These are phyloP conservation scores for Glycine tomentella DNA, from an alignment of 306 rosid species.

Conservation along the genomic window DNA sequence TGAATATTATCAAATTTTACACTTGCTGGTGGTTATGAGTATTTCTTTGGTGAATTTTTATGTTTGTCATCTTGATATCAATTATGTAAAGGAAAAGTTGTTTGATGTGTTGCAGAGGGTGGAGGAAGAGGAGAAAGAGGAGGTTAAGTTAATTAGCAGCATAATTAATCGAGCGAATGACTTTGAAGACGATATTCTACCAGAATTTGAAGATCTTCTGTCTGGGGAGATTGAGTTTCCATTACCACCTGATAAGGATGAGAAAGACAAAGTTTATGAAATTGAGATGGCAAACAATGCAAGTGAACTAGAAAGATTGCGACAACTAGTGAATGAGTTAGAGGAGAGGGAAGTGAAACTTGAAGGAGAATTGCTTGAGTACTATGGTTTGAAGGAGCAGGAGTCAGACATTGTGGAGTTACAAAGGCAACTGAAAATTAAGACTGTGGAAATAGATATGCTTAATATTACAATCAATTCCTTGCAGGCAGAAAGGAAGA, in stretches of 20 bases:
- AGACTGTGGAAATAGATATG: slow-evolving; percentile 76
- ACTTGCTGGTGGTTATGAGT: slow-evolving; percentile 8
- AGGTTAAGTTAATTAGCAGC: slow-evolving; percentile 81
- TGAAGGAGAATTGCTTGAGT: slow-evolving; percentile 90
- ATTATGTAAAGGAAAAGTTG: slow-evolving; percentile 32
- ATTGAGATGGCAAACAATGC: slow-evolving; percentile 85
- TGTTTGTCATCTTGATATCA: not conserved
- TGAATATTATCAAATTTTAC: slow-evolving; percentile 19
- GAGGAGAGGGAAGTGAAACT: slow-evolving; percentile 96
- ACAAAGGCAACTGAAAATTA: slow-evolving; percentile 81
- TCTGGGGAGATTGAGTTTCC: slow-evolving; percentile 90
- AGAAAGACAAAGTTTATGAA: slow-evolving; percentile 70
- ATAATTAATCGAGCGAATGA: slow-evolving; percentile 71
- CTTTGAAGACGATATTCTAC: slow-evolving; percentile 71
- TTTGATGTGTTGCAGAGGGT: slow-evolving; percentile 61
- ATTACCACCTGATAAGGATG: slow-evolving; percentile 53
- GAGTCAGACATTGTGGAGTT: slow-evolving; percentile 74
- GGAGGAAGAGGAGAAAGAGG: slow-evolving; percentile 81
- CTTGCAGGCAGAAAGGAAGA: slow-evolving; percentile 86
- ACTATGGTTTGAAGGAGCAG: slow-evolving; percentile 84
- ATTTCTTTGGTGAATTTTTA: slow-evolving; percentile 5
- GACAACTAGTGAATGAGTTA: slow-evolving; percentile 73
- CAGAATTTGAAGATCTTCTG: slow-evolving; percentile 79
- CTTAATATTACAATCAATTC: slow-evolving; percentile 83
- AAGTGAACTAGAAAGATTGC: slow-evolving; percentile 72